Base-by-base conservation (phyloP, 140 eudicot species). In the Stevia rebaudiana region DNA sequence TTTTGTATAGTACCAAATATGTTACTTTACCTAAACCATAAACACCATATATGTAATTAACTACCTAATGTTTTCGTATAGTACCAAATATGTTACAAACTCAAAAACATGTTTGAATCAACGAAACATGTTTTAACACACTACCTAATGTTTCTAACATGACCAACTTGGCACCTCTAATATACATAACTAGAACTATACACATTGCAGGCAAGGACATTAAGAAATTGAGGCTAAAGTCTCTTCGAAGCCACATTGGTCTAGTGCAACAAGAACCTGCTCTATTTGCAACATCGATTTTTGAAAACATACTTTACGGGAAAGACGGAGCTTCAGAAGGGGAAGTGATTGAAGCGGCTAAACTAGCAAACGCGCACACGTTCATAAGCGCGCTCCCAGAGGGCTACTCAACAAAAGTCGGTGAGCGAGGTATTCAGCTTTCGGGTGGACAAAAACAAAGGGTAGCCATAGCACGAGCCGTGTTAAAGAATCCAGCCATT, bases 391-490 rank as follows among this genome's bases (percentile, higher is more conserved):
- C 82, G 67, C 94, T 92, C 52, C 99, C 99, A 0, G 95, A 88
- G 64, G 99, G 99, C 78, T 92, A 92, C 86, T 73, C 80, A 2
- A 92, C 99, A 40, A 79, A 78, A 65, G 99, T 92, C 1, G 99
- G 99, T 0, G 99, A 92, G 61, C 63, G 99, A 63, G 99, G 99
- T 13, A 94, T 92, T 17, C 99, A 92, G 39, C 84, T 92, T 4
- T 92, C 99, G 0, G 99, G 99, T 17, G 99, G 99, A 8, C 99
- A 92, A 65, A 92, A 92, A 79, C 99, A 92, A 68, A 68, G 99
- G 47, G 97, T 92, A 3, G 99, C 99, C 16, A 92, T 92, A 54
- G 99, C 99, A 11, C 77, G 99, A 22, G 99, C 99, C 7, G 84
- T 92, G 57, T 28, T 92, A 13, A 92, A 92, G 69, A 92, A 92